Evolutionary conservation across 768 basidiomycete species (phyloP).

Genomic region (Rubroboletus satanas): DNA sequence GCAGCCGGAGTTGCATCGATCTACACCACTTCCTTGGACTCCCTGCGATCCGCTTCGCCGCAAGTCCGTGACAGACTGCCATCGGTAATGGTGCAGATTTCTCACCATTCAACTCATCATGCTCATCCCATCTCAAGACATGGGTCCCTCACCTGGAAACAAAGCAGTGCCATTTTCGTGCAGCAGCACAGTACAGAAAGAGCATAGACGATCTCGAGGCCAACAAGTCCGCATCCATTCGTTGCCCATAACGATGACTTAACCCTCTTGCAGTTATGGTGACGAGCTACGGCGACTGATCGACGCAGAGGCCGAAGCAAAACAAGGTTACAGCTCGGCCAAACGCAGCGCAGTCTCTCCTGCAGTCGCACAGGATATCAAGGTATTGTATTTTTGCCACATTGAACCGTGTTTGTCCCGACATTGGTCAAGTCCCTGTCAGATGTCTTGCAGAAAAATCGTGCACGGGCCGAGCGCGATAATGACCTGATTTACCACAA

Average conservation of each 20-base stretch:
- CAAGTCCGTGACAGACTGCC: slow-evolving; percentile 49
- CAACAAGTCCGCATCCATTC: slow-evolving; percentile 47
- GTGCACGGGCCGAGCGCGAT: slow-evolving; percentile 76
- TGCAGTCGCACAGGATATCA: slow-evolving; percentile 71
- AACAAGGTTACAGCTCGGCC: slow-evolving; percentile 65
- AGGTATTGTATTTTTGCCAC: slow-evolving; percentile 41
- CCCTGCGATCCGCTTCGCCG: slow-evolving; percentile 43
- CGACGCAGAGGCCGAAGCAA: slow-evolving; percentile 62
- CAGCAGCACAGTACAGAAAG: slow-evolving; percentile 85
- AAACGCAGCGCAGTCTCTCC: slow-evolving; percentile 58
- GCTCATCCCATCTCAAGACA: slow-evolving; percentile 37
- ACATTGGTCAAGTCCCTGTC: slow-evolving; percentile 59
- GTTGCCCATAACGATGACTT: not conserved
- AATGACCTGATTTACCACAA: slow-evolving; percentile 96
- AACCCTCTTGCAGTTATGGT: slow-evolving; percentile 63
- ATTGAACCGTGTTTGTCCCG: not conserved
- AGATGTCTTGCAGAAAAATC: slow-evolving; percentile 61
- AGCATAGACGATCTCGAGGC: slow-evolving; percentile 84
- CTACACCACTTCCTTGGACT: slow-evolving; percentile 50
- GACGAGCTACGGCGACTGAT: slow-evolving; percentile 76
- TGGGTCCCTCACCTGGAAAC: slow-evolving; percentile 81
- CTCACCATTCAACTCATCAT: not conserved
- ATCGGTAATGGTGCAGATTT: slow-evolving; percentile 39
- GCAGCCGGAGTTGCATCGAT: slow-evolving; percentile 70
- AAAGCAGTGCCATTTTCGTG: slow-evolving; percentile 81